Percentiles rank a stretch among this genome's conserved stretches.
These are phyloP conservation scores for Candida parachauliodes DNA, from an alignment of 805 yeast genomes.

Conservation along the genomic window DNA sequence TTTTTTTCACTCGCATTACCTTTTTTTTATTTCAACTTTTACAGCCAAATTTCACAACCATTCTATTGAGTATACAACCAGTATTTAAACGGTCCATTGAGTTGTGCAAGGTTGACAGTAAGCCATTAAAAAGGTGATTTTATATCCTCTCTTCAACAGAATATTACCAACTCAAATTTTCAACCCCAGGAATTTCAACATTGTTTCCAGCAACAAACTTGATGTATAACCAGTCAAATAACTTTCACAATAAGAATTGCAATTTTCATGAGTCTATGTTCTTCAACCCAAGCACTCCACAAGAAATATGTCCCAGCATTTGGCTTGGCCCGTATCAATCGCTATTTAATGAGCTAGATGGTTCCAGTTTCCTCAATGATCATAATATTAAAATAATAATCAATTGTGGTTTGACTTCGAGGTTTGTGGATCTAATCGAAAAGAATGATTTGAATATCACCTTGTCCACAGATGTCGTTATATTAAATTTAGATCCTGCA, in stretches of 20 bases:
- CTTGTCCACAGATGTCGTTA: conserved; percentile 34
- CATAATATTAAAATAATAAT: conserved; percentile 34
- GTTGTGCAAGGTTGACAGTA: no score
- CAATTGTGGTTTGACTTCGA: conserved; percentile 33
- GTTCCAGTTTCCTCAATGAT: conserved; percentile 13
- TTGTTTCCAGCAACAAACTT: conserved; percentile 2
- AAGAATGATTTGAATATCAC: conserved; percentile 13
- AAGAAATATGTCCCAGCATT: conserved; percentile 26
- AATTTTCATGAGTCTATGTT: conserved; percentile 9
- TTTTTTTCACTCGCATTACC: background rate
- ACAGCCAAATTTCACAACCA: conserved; percentile 1
- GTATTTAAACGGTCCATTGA: no score
- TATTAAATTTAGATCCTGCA: conserved; percentile 35
- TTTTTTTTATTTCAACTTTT: background rate
- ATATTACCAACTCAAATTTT: no score
- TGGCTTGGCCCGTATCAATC: conserved; percentile 24
- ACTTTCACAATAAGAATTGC: conserved; percentile 6
- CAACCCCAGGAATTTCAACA: no score
- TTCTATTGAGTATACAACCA: background rate
- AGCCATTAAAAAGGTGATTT: no score
- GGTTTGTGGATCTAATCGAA: conserved; percentile 26
- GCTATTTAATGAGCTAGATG: conserved; percentile 10
- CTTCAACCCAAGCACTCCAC: conserved; percentile 13
- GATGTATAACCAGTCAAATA: conserved; percentile 5
- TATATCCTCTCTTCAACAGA: background rate